These are phyloP conservation scores for Hypoxylon rubiginosum DNA, from an alignment of 2,329 filamentous ascomycete species.

Conservation along the genomic window DNA sequence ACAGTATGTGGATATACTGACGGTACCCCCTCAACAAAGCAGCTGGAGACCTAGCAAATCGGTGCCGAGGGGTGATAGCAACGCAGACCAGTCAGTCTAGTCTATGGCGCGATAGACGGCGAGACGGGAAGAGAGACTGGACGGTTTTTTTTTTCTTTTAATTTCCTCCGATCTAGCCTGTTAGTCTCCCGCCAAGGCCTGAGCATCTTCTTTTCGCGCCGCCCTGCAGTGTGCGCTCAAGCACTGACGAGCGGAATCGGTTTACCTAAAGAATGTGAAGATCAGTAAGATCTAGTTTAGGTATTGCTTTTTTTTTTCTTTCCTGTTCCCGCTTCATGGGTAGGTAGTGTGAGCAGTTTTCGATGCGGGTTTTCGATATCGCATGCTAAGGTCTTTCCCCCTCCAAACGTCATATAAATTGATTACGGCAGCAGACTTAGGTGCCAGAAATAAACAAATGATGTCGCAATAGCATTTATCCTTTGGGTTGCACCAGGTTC, in stretches of 20 bases:
- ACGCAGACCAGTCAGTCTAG: not conserved
- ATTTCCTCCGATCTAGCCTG: not conserved
- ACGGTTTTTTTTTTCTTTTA: not conserved
- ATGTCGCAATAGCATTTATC: slow-evolving; percentile 42
- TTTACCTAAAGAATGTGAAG: not conserved
- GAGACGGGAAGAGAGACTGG: slow-evolving; percentile 11
- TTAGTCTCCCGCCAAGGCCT: slow-evolving; percentile 5
- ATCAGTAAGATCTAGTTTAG: not conserved
- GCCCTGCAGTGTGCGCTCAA: slow-evolving; percentile 10
- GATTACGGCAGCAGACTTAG: slow-evolving; percentile 29
- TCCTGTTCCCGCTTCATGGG: not conserved
- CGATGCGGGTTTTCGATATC: not conserved
- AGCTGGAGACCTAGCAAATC: slow-evolving; percentile 32
- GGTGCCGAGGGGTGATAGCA: slow-evolving; percentile 43
- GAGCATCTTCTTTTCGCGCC: slow-evolving; percentile 10
- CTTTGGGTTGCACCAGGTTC: slow-evolving; percentile 32
- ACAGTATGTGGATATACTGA: slow-evolving; percentile 31
- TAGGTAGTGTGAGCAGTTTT: not conserved
- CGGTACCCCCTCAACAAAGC: slow-evolving; percentile 5
- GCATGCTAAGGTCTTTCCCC: slow-evolving; percentile 2
- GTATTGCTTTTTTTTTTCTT: slow-evolving; percentile 3
- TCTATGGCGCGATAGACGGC: slow-evolving; percentile 42
- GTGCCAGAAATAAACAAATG: slow-evolving; percentile 32
- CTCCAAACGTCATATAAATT: slow-evolving; percentile 28
- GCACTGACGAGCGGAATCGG: not conserved